These are phyloP conservation scores for sweet orange (Citrus sinensis) DNA, from an alignment of 345 rosid genomes.

Conservation along the genomic window DVS_A1.0 CM039163.1:48064001-48064500, in stretches of 20 bases:
- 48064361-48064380: neutral
- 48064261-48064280: neutral
- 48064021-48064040: slow-evolving; percentile 56
- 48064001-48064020: slow-evolving; percentile 70
- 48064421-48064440: neutral
- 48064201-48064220: neutral
- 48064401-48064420: neutral
- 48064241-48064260: neutral
- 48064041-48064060: slow-evolving; percentile 82
- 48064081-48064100: slow-evolving; percentile 97
- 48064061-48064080: slow-evolving; percentile 93
- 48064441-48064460: neutral
- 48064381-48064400: neutral
- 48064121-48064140: slow-evolving; percentile 90
- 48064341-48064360: neutral
- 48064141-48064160: slow-evolving; percentile 22
- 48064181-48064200: neutral
- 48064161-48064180: slow-evolving; percentile 11
- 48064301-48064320: neutral
- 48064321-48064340: neutral
- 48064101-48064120: slow-evolving; percentile 91
- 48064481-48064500: neutral
- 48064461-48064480: neutral
- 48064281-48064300: neutral
- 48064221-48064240: neutral